Evolutionary conservation across 164 flowering plant genomes (phyloP).

Genomic region (Santalum album): DNA sequence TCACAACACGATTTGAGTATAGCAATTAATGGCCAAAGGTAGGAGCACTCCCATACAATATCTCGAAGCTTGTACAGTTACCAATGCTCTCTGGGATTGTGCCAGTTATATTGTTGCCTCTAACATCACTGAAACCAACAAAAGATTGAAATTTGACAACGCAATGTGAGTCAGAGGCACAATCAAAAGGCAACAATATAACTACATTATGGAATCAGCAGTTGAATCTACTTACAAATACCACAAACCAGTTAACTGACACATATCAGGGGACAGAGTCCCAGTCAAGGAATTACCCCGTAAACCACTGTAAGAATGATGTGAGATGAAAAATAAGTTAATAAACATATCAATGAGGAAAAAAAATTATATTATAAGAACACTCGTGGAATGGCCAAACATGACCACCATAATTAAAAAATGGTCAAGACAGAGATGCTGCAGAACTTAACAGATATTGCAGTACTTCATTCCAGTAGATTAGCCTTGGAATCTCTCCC

Average conservation of each 20-base stretch:
- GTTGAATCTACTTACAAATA: conserved; percentile 57
- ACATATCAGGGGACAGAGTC: conserved; percentile 78
- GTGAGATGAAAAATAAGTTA: background rate
- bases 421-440: too few species aligned
- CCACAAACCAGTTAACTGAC: conserved; percentile 93
- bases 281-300: conserved; percentile 75
- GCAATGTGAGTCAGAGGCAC: too few species aligned
- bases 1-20: too few species aligned
- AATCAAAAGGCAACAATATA: background rate
- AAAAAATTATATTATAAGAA: background rate
- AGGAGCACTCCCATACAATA: conserved; percentile 42
- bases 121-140: conserved; percentile 59
- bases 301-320: conserved; percentile 44
- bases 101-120: conserved; percentile 83
- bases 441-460: conserved; percentile 68
- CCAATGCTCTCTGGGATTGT: conserved; percentile 82
- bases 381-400: too few species aligned
- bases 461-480: conserved; percentile 92
- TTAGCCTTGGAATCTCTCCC: conserved; percentile 80
- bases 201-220: background rate
- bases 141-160: conserved; percentile 1
- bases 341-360: background rate
- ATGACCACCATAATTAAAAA: too few species aligned
- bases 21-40: background rate
- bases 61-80: conserved; percentile 90